Base-by-base conservation (phyloP, 495 filamentous ascomycete species). In the Penicillium canescens region DNA sequence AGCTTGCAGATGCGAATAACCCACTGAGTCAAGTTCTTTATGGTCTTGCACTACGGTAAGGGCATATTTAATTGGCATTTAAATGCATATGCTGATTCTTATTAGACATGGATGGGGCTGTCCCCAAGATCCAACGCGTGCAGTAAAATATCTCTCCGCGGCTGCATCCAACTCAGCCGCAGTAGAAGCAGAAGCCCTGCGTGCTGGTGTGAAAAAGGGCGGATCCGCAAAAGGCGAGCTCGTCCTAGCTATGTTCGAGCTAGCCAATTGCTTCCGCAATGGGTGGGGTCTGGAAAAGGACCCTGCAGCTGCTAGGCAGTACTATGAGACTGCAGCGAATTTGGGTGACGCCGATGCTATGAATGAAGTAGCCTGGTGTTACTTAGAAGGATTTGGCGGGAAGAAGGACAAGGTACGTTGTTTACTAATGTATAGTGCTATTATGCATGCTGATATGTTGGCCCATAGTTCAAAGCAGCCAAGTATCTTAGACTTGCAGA, bases 291-390 rank as follows among this genome's bases (percentile, higher is more conserved):
- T 96, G 36, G 78, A 82, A 54, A 92, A 90, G 68, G 94, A 99
- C 62, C 83, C 90, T 45, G 81, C 88, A 54, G 94, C 95, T 41
- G 95, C 94, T 28, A 88, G 83, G 68, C 83, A 94, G 78, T 98
- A 97, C 70, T 98, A 97, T 73, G 92, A 98, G 72, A 96, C 91
- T 24, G 94, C 94, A 20, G 94, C 94, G 37, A 97, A 98, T 58
- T 71, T 99, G 50, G 93, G 93, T 41, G 94, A 99, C 71, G 88
- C 88, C 36, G 94, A 99, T 77, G 95, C 93, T 41, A 96, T 97
- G 92, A 96, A 96, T 67, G 92, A 96, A 68, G 87, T 87, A 59
- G 94, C 87, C 21, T 95, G 92, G 91, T 99, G 95, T 72, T 98
- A 95, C 76, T 69, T 93, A 16, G 89, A 96, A 63, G 94, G 94